Base-by-base conservation (phyloP, 495 filamentous ascomycete genomes). In the Glarea lozoyensis region DNA sequence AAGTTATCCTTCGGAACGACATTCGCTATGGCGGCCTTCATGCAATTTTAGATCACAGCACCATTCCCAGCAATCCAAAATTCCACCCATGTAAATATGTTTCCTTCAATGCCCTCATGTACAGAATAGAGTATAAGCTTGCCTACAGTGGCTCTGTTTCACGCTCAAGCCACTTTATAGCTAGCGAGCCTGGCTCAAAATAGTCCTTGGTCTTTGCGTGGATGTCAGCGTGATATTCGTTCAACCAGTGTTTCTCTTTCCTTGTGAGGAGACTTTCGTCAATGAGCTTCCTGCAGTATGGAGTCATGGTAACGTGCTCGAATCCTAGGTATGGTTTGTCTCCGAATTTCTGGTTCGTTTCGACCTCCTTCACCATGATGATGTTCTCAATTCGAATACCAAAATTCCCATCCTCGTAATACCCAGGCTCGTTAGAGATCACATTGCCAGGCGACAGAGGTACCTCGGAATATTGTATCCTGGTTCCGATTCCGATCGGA, bases 371-470 rank as follows among this genome's bases (percentile, higher is more conserved):
- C 13, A 86, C 85, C 76, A 95, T 86, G 47, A 94, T 76, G 44
- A 99, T 69, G 72, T 86, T 97, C 65, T 99, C 93, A 54, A 96
- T 97, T 22, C 93, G 84, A 55, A 99, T 94, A n/a, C 93, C 93
- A 56, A 93, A 99, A 9, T 81, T 80, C 34, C 88, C 93, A 54
- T 99, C 93, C 63, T 97, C 93, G 64, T 99, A 99, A 66, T 88
- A 99, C 22, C 93, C 93, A 11, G 92, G 93, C 60, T 99, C 89
- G 57, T 94, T 82, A 3, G 88, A 95, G 46, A 96, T 76, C 32
- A 97, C 89, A 57, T 96, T 95, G 34, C 93, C 93, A n/a, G 81
- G 68, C 0, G 87, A 75, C 16, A 99, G 73, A 1, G 92, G 70
- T 16, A 97, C 92, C 52, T 99, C 93, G 7, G 85, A 81, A 59